These are phyloP conservation scores for Bruguiera hainesii DNA, from an alignment of 441 rosid genomes.

Conservation along the genomic window DNA sequence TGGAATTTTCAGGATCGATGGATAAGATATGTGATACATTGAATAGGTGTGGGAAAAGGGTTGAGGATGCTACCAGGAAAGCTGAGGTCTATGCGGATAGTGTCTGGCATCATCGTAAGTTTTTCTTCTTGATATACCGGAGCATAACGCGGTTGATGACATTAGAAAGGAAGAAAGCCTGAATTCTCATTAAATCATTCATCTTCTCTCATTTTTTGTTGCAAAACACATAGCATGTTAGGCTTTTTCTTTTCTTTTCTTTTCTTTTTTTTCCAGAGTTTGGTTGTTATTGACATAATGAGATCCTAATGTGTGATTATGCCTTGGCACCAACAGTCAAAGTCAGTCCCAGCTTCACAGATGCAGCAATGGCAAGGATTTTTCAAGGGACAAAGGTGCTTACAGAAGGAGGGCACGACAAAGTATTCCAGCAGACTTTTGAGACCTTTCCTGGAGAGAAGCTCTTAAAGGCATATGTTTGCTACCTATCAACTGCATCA, in stretches of 20 bases:
- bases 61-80: constrained; percentile 50
- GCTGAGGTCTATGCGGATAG: constrained; percentile 57
- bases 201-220: too few species aligned
- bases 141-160: too few species aligned
- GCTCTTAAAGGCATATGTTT: constrained; percentile 65
- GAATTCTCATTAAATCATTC: too few species aligned
- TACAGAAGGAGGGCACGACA: constrained; percentile 75
- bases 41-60: constrained; percentile 51
- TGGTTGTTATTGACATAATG: constrained; percentile 1
- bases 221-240: too few species aligned
- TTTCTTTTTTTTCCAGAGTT: not conserved
- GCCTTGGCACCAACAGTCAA: constrained; percentile 39
- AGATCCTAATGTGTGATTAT: not conserved
- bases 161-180: too few species aligned
- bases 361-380: constrained; percentile 79
- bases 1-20: constrained; percentile 48
- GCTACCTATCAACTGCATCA: constrained; percentile 69
- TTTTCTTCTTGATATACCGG: not conserved
- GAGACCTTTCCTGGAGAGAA: constrained; percentile 52
- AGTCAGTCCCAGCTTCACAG: constrained; percentile 58
- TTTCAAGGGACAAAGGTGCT: constrained; percentile 70
- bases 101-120: constrained; percentile 64
- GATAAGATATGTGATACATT: constrained; percentile 42
- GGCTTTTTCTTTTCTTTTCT: not conserved
- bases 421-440: constrained; percentile 63